Conservation (phyloP, 2,329 filamentous ascomycete genomes). For the Zalaria obscura region DNA sequence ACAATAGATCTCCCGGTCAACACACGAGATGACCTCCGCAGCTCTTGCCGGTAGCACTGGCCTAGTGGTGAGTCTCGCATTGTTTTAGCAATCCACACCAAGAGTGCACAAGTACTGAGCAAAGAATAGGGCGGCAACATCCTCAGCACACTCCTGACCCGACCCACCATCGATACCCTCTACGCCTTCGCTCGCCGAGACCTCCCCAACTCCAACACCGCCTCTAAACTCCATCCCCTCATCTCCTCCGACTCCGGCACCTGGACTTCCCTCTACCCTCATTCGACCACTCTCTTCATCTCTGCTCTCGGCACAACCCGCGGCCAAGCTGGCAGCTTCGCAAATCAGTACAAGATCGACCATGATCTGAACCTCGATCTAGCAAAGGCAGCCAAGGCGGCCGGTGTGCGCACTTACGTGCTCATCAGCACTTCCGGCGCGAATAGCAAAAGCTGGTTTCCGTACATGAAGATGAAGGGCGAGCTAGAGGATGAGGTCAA, state of each 20-base stretch:
- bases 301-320: constrained; percentile 71
- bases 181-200: constrained; percentile 53
- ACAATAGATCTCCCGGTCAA: no score
- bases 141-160: constrained; percentile 46
- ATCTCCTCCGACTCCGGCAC: constrained; percentile 51
- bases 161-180: constrained; percentile 38
- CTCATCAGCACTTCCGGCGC: constrained; percentile 50
- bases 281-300: constrained; percentile 52
- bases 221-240: constrained; percentile 49
- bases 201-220: constrained; percentile 32
- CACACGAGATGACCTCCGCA: constrained; percentile 29
- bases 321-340: constrained; percentile 58
- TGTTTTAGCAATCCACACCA: neutral
- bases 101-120: no score
- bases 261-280: constrained; percentile 52
- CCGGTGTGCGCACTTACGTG: constrained; percentile 61
- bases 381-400: constrained; percentile 57
- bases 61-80: constrained; percentile 31
- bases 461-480: constrained; percentile 63
- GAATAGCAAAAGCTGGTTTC: constrained; percentile 38
- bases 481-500: constrained; percentile 71
- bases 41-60: constrained; percentile 52
- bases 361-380: constrained; percentile 73
- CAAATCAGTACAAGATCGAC: constrained; percentile 76
- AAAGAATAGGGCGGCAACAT: constrained; percentile 53